Base-by-base conservation (phyloP, 345 rosid species). In the Cardamine occulta region DNA sequence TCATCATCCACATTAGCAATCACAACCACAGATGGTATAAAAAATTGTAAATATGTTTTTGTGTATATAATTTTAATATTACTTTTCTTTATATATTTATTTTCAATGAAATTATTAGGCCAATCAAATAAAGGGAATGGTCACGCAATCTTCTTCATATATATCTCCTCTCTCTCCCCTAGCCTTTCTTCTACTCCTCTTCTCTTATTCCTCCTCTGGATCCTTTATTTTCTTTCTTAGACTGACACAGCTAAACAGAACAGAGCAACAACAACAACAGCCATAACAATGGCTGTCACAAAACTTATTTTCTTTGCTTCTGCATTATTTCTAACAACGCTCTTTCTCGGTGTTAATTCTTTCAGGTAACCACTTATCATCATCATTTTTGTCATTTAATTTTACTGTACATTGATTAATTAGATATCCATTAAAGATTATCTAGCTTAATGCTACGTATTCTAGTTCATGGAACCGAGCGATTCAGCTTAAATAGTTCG, bases 271-370 rank as follows among this genome's bases (percentile, higher is more conserved):
- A 45, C 23, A 57, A 29, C 34, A 21, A 70, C 64, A 71, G 53
- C 28, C 74, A 52, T 59, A 49, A 34, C 70, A 74, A 93, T 90
- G 98, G 85, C 68, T 80, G 80, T 68, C 74, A 83, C 84, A 59
- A 77, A 47, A 39, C 75, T 84, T 64, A 31, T 66, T 72, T 56
- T 81, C 71, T 72, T 66, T 66, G 75, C 79, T 58, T 69, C 65
- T 52, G 75, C 86, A 73, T 73, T 84, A 72, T 5, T 28, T 59
- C 28, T 85, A 66, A 48, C 84, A 6, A 68, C 81, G 44, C 61
- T 90, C 19, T 69, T 86, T 52, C 48, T 71, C 12, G 71, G 58
- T 12, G 89, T 60, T 18, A 80, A 63, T 18, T 85, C 88, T 11
- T 64, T 83, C 18, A 61, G 80, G 80, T 80, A 60, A 66, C 12